Base-by-base conservation (phyloP, 306 rosid genomes). In the Cicer judaicum region DNA sequence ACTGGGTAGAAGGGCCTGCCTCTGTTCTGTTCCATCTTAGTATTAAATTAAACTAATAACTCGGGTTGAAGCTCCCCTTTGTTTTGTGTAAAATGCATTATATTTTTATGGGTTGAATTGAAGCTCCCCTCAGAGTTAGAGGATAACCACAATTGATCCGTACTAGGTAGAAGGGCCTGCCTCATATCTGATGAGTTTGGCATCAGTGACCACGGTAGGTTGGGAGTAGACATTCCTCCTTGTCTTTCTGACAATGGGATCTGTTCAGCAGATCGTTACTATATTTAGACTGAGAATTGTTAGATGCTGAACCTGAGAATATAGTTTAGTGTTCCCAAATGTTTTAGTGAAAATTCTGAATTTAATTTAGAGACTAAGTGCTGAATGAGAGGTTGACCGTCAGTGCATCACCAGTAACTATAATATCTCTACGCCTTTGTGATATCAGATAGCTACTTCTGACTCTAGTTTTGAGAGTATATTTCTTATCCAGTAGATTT, bases 71-170 rank as follows among this genome's bases (percentile, higher is more conserved):
- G 53, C 19, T 49, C 14, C 71, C 34, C 3, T 49, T 47, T 11
- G 44, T 61, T 29, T 36, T 16, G 7, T 66, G 11, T 19, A 10
- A 34, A 34, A 34, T n/a, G 8, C 8, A 7, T 34, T 12, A 12
- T 48, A 54, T 56, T 64, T 61, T 57, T 72, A 9, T 13, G 29
- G 72, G 38, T 60, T 34, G 65, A 60, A 12, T 60, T 34, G 65
- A 60, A 12, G 43, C 65, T 59, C 18, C 15, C 43, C 18, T 34
- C 43, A 29, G 15, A 11, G 42, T 34, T 42, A 34, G 16, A 11
- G 42, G 59, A 11, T 12, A 59, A 59, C 42, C 9, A 59, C 2
- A 2, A 12, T 7, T 29, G 5, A 59, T 29, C 8, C 13, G 43
- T n/a, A 24, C 38, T 29, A 43, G 24, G 59, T 53, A 8, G 53